phyloP scores from a whole-genome alignment of 139 green algal genomes.

The Closterium sp. region DNA sequence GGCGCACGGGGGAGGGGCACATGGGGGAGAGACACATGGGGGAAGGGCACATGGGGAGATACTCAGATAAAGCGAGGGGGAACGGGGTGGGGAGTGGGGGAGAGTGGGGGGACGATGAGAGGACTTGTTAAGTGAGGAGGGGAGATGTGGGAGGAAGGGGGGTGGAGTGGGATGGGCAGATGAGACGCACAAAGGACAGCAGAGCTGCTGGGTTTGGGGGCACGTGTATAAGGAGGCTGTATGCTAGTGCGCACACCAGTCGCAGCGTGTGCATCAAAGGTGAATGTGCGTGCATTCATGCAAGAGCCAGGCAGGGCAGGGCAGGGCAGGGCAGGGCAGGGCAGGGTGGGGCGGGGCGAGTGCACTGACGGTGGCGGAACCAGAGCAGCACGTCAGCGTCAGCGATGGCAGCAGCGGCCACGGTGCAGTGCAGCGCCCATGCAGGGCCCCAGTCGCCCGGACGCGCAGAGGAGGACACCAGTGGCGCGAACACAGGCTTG shows the following conservation, averaged over 20 bases:
- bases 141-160: background rate
- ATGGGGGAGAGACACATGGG: too few relatives aligned
- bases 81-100: background rate
- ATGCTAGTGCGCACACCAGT: too few relatives aligned
- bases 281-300: background rate
- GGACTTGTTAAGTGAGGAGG: background rate
- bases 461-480: background rate
- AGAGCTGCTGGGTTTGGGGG: too few relatives aligned
- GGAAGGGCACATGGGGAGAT: too few relatives aligned
- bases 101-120: background rate
- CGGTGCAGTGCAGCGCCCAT: background rate
- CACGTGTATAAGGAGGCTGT: too few relatives aligned
- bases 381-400: constrained; percentile 17
- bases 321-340: background rate
- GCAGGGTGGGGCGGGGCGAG: background rate
- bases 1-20: background rate
- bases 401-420: background rate
- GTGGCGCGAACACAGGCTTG: background rate
- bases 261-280: too few relatives aligned
- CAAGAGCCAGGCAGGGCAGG: too few relatives aligned
- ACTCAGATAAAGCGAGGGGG: too few relatives aligned
- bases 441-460: constrained; percentile 13
- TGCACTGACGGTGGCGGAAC: constrained; percentile 34
- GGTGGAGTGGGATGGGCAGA: background rate
- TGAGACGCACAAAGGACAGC: background rate